Conservation (phyloP, 352 stramenopile species). For the Phytophthora nicotianae region DNA sequence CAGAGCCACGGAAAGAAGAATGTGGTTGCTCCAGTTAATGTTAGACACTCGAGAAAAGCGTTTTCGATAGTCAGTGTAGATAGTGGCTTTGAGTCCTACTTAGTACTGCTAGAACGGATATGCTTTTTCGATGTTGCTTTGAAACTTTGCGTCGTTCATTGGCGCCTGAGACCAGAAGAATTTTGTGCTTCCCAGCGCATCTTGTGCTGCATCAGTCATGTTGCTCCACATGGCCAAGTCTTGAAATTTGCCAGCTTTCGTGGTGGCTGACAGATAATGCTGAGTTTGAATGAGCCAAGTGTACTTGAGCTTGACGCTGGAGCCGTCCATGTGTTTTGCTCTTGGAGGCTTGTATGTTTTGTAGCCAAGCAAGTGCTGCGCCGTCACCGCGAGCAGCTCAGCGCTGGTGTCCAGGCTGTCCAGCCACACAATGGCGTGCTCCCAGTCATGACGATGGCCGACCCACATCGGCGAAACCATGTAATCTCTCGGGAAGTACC, state of each 20-base stretch:
- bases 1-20: no score
- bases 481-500: slow-evolving; percentile 10
- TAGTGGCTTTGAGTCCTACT: neutral
- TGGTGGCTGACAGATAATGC: slow-evolving; percentile 18
- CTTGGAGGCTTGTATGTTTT: neutral
- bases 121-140: neutral
- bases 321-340: neutral
- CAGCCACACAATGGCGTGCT: neutral
- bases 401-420: neutral
- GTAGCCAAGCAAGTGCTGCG: neutral
- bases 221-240: slow-evolving; percentile 23
- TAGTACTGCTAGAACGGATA: neutral
- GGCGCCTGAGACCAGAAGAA: neutral
- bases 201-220: slow-evolving; percentile 7
- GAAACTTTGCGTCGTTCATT: neutral
- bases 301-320: slow-evolving; percentile 13
- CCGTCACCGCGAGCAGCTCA: neutral
- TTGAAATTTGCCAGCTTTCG: slow-evolving; percentile 11
- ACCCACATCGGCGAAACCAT: neutral
- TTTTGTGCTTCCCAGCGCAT: neutral
- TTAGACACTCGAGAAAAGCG: no score
- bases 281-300: neutral
- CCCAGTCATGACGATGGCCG: slow-evolving; percentile 3
- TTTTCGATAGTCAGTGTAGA: no score
- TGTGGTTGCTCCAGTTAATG: no score